These are phyloP conservation scores for Ceratopteris richardii DNA, from an alignment of 75 land plant species.

Conservation along the genomic window DNA sequence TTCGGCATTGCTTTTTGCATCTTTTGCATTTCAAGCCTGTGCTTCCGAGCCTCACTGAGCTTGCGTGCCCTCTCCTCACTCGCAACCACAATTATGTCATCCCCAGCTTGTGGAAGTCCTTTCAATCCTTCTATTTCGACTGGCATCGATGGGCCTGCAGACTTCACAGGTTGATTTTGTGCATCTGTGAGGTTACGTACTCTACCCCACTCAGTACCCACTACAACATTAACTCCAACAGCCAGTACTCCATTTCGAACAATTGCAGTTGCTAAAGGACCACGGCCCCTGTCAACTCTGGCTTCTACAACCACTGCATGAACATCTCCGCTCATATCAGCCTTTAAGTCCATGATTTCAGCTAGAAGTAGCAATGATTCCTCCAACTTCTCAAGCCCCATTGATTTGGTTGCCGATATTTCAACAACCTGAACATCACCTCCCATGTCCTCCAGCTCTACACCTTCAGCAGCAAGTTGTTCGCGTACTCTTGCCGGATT, in stretches of 20 bases:
- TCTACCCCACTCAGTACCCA: slow-evolving; percentile 92
- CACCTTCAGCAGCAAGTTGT: slow-evolving; percentile 76
- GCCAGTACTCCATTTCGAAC: slow-evolving; percentile 70
- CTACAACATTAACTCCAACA: slow-evolving; percentile 70
- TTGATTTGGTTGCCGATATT: slow-evolving; percentile 59
- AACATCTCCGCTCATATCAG: slow-evolving; percentile 66
- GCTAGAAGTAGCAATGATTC: slow-evolving; percentile 86
- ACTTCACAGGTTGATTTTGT: slow-evolving; percentile 29
- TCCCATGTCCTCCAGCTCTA: slow-evolving; percentile 79
- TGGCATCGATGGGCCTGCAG: slow-evolving; percentile 73
- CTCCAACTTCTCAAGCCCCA: slow-evolving; percentile 76
- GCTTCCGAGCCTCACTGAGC: slow-evolving; percentile 73
- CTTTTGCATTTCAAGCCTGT: slow-evolving; percentile 33
- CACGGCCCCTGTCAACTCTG: slow-evolving; percentile 78
- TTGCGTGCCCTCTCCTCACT: slow-evolving; percentile 90
- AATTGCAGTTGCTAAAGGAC: slow-evolving; percentile 87
- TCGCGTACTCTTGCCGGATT: slow-evolving; percentile 67
- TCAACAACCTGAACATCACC: slow-evolving; percentile 94
- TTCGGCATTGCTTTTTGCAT: slow-evolving; percentile 5
- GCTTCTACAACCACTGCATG: slow-evolving; percentile 98
- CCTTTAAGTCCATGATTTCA: slow-evolving; percentile 85
- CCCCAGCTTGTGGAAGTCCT: slow-evolving; percentile 95
- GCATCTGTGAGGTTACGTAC: slow-evolving; percentile 73
- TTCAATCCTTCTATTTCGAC: slow-evolving; percentile 86
- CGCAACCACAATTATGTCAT: slow-evolving; percentile 74